phyloP scores from a whole-genome alignment of 495 filamentous ascomycete genomes.

The Hypoxylon fuscum region DNA sequence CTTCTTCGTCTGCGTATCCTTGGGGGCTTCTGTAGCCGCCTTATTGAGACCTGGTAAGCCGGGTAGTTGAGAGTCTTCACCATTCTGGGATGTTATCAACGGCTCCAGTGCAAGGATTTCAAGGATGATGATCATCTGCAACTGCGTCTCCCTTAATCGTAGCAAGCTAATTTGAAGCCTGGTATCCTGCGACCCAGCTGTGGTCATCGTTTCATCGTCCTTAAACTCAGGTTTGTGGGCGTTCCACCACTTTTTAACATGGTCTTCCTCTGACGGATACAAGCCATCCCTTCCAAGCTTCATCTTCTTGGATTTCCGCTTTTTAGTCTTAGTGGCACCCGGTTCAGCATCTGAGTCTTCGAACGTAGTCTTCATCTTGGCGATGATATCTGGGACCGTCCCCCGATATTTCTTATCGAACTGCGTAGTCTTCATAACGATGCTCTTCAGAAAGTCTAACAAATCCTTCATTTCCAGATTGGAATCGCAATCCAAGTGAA shows the following conservation, averaged over 20 bases:
- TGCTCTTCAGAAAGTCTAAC: slow-evolving; percentile 71
- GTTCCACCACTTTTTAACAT: slow-evolving; percentile 83
- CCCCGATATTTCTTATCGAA: slow-evolving; percentile 91
- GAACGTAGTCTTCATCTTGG: slow-evolving; percentile 65
- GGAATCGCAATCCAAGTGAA: slow-evolving; percentile 66
- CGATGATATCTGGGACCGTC: slow-evolving; percentile 72
- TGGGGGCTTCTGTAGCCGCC: slow-evolving; percentile 20
- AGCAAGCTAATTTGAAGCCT: slow-evolving; percentile 70
- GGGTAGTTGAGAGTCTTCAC: slow-evolving; percentile 53
- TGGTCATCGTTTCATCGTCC: slow-evolving; percentile 47
- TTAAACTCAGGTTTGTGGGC: slow-evolving; percentile 51
- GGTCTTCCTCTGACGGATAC: slow-evolving; percentile 77
- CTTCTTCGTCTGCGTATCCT: slow-evolving; percentile 46
- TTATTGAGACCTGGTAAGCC: slow-evolving; percentile 38
- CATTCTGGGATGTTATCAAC: slow-evolving; percentile 48
- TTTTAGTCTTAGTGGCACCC: slow-evolving; percentile 56
- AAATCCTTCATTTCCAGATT: slow-evolving; percentile 67
- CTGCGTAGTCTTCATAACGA: slow-evolving; percentile 74
- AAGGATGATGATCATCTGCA: slow-evolving; percentile 90
- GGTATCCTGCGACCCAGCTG: slow-evolving; percentile 55
- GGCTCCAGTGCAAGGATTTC: slow-evolving; percentile 84
- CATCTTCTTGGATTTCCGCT: slow-evolving; percentile 72
- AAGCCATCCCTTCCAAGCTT: slow-evolving; percentile 80
- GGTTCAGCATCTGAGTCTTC: slow-evolving; percentile 66
- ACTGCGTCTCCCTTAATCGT: slow-evolving; percentile 79